Percentiles rank a stretch among this genome's conserved stretches.
Evolutionary conservation across 208 protist species (phyloP).

Genomic region (Acanthamoeba royreba): DNA sequence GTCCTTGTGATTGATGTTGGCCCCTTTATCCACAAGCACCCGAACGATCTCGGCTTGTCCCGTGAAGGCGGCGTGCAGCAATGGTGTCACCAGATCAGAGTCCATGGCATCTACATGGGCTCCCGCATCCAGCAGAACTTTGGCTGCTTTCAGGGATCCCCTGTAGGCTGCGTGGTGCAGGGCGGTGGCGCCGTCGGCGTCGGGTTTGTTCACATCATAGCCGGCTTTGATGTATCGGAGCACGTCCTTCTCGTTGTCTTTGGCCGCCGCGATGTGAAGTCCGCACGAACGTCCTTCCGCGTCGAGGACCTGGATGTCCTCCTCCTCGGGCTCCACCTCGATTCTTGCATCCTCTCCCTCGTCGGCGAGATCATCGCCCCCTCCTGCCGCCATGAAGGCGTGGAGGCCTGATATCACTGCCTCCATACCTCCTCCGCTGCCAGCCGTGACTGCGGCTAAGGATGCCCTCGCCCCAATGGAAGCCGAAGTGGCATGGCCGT

Average conservation of each 20-base stretch:
- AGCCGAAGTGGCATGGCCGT: too few species aligned
- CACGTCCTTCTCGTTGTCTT: background rate
- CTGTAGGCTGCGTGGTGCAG: background rate
- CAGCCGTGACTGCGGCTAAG: too few species aligned
- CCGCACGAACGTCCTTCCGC: background rate
- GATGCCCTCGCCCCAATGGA: too few species aligned
- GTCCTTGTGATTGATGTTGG: background rate
- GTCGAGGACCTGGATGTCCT: background rate
- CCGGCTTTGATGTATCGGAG: background rate
- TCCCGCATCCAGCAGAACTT: background rate
- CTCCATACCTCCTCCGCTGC: background rate
- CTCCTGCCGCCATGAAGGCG: too few species aligned
- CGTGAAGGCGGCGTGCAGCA: constrained; percentile 30
- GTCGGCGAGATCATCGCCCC: background rate
- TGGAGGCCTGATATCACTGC: background rate
- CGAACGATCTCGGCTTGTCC: background rate
- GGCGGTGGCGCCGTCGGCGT: background rate
- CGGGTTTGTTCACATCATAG: background rate
- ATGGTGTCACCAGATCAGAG: background rate
- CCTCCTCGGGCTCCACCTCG: too few species aligned
- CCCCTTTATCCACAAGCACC: background rate
- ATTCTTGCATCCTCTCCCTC: background rate
- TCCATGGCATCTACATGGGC: background rate
- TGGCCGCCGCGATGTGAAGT: background rate
- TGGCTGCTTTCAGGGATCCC: background rate